Evolutionary conservation across 75 land plant genomes (phyloP), one percentile per base, ranked within the genome.

Genomic region (Picea sitchensis): DNA sequence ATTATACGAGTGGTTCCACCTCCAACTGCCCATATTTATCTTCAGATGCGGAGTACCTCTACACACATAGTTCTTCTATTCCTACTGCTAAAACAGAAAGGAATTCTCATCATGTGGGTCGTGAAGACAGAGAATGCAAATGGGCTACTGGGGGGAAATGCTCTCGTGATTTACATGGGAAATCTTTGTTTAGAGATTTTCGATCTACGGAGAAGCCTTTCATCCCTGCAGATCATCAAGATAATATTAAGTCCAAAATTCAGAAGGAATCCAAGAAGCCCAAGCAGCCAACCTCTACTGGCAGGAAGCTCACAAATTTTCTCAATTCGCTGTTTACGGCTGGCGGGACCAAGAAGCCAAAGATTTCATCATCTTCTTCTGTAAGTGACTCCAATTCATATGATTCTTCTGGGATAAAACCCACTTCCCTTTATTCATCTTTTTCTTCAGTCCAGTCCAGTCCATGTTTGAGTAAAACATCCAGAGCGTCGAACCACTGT

Each of bases 251-350:
- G 6, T 51, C 82, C 69, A 87, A 86, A 59, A 36, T 65, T 18
- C 85, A 81, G 36, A 81, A 81, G 8, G 86, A 82, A 5, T 36
- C 84, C 73, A 80, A 80, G 82, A 84, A 80, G 34, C 75, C 84
- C 59, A 82, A 82, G 69, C 84, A 84, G 41, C 92, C 92, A 41
- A 82, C 80, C 30, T 90, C 92, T 2, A 88, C 92, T 1, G 90
- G 90, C 58, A 76, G 80, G 4, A 77, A 79, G 20, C 63, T 90
- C 68, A 80, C 92, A 8, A 82, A 79, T 72, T 90, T 90, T 58
- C 67, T 90, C 60, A 86, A 85, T 61, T 80, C 86, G 4, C 67
- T 90, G 18, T 88, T 90, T 61, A 58, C 34, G 56, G 23, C 82
- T 6, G 56, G 56, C 2, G 51, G 74, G n/a, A 59, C 54, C 12